Evolutionary conservation across 129 eudicot species (phyloP), one percentile per base, ranked within the genome.

Genomic region (Flaveria bidentis): DNA sequence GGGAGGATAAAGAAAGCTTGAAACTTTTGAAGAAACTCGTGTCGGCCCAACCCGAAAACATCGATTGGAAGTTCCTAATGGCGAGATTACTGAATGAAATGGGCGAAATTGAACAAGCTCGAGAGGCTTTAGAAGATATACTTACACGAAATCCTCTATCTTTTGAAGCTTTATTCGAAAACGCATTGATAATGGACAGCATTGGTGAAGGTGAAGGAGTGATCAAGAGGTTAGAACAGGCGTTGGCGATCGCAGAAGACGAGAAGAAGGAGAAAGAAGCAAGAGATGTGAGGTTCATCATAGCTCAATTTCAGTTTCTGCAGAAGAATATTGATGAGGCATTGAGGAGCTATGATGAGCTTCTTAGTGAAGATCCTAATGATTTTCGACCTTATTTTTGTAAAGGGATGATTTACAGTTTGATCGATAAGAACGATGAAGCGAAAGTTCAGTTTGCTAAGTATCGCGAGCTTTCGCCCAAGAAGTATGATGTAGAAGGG

Each of bases 241-340:
- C 90, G 13, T 73, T 89, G 22, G 80, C 79, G 76, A 67, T 91
- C 63, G 97, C 96, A 0, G 86, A 82, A 41, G 76, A 82, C 6
- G 86, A 78, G 72, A 80, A 71, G 14, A 91, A 91, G 82, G 78
- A 66, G 28, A 86, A 82, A 41, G 94, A 88, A 72, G 86, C 89
- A 9, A 85, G 97, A 39, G 94, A 91, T 75, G 86, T 89, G 52
- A 85, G 83, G 64, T 85, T 91, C 47, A 80, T 91, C 4, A 89
- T 87, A 42, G 97, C 96, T 2, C 92, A 91, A 53, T 49, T 91
- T 65, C 85, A 85, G 62, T 87, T 91, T 55, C 52, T 89, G 70
- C 95, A 85, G 81, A 89, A 91, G 71, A 86, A 87, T 65, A 76
- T 87, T 23, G 97, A 91, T 11, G 97, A 87, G 16, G 96, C 94